A percentile compares a stretch with the other conserved stretches of the same genome.
phyloP scores from a whole-genome alignment of 108 stramenopile genomes.

The Pseudonitzschia multistriata region DNA sequence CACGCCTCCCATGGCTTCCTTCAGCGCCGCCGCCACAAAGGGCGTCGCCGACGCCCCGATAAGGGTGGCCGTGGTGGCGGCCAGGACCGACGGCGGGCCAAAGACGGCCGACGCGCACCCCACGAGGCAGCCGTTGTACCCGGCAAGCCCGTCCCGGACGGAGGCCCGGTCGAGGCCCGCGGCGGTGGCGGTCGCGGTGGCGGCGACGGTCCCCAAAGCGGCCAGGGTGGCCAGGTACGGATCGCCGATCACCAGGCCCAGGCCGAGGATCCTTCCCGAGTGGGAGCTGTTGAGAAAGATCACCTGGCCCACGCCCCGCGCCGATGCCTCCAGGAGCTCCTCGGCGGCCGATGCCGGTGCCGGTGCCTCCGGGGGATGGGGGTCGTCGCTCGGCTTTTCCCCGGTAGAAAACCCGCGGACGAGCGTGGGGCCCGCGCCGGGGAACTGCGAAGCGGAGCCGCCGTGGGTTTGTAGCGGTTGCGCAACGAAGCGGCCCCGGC shows the following conservation, averaged over 20 bases:
- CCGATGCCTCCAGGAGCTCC: constrained; percentile 30
- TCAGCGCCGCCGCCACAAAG: constrained; percentile 53
- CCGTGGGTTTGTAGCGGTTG: too few relatives aligned
- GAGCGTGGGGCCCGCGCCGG: too few relatives aligned
- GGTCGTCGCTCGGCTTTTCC: background rate
- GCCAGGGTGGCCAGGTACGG: constrained; percentile 62
- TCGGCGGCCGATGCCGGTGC: too few relatives aligned
- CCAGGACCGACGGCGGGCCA: constrained; percentile 38
- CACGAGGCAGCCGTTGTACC: constrained; percentile 82
- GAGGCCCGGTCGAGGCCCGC: constrained; percentile 45
- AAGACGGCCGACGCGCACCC: constrained; percentile 82
- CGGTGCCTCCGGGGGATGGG: background rate
- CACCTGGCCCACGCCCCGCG: constrained; percentile 70
- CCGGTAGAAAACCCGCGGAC: constrained; percentile 5
- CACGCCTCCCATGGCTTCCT: constrained; percentile 38
- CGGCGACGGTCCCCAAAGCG: constrained; percentile 49
- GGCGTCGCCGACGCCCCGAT: constrained; percentile 60
- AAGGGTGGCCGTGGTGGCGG: constrained; percentile 41
- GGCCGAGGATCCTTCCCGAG: constrained; percentile 51
- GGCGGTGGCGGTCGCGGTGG: constrained; percentile 41
- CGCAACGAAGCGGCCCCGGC: too few relatives aligned
- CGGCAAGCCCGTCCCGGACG: constrained; percentile 53
- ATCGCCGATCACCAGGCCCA: constrained; percentile 62
- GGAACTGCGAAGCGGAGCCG: too few relatives aligned
- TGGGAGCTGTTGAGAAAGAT: constrained; percentile 66